phyloP scores from a whole-genome alignment of 192 early-diverging fungal species.

The Powellomyces hirtus region DNA sequence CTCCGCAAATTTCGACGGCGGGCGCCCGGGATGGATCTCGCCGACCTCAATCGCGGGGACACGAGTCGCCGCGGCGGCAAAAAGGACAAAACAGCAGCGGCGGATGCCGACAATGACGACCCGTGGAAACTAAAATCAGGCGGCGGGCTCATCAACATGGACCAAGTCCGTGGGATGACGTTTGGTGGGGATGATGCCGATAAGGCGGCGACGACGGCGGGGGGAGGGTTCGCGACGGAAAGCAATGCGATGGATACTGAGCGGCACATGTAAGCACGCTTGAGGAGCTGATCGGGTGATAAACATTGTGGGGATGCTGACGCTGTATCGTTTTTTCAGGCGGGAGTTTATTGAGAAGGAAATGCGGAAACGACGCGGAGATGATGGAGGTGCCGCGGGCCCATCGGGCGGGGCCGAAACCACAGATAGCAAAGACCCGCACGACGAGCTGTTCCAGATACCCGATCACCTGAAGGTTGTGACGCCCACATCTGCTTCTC shows the following conservation, averaged over 20 bases:
- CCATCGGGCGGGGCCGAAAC: neutral
- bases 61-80: slow-evolving; percentile 48
- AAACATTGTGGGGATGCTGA: too few relatives aligned
- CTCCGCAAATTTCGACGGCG: slow-evolving; percentile 57
- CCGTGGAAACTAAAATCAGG: slow-evolving; percentile 57
- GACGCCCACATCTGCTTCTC: neutral
- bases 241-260: slow-evolving; percentile 46
- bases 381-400: slow-evolving; percentile 30
- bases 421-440: slow-evolving; percentile 17
- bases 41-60: slow-evolving; percentile 57
- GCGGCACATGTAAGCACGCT: slow-evolving; percentile 41
- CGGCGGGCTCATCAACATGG: slow-evolving; percentile 54
- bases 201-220: neutral
- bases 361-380: slow-evolving; percentile 58
- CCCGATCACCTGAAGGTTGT: slow-evolving; percentile 60
- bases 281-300: too few relatives aligned
- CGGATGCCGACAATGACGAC: slow-evolving; percentile 40
- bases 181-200: slow-evolving; percentile 9
- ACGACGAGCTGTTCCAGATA: slow-evolving; percentile 66
- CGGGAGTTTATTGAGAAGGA: slow-evolving; percentile 83
- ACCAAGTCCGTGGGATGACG: slow-evolving; percentile 35
- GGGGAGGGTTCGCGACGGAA: slow-evolving; percentile 28
- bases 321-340: too few relatives aligned
- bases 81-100: slow-evolving; percentile 49
- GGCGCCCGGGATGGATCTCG: slow-evolving; percentile 53